phyloP scores from a whole-genome alignment of 805 yeast species.

The Candida coquimbonensis region DNA sequence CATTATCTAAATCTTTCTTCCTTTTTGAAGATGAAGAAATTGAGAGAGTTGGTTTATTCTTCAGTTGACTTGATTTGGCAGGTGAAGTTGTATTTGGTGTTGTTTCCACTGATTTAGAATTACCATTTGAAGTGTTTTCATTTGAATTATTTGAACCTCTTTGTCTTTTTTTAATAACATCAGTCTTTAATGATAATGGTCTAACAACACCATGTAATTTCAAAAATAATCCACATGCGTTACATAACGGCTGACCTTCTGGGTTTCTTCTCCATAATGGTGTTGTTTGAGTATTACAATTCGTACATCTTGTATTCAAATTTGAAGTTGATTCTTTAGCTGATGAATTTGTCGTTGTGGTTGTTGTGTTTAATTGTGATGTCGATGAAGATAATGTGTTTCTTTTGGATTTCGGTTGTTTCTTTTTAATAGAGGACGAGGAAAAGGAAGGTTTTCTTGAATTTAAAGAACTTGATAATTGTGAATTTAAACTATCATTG shows the following conservation, averaged over 20 bases:
- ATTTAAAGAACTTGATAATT: slow-evolving; percentile 12
- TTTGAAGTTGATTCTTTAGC: slow-evolving; percentile 12
- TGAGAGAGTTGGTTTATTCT: background rate
- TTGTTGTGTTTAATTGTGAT: slow-evolving; percentile 16
- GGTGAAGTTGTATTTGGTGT: slow-evolving; percentile 13
- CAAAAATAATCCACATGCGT: slow-evolving; percentile 91
- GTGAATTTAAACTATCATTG: background rate
- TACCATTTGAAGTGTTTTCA: slow-evolving; percentile 11
- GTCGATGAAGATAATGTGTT: slow-evolving; percentile 8
- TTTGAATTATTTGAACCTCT: slow-evolving; percentile 34
- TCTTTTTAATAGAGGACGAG: slow-evolving; percentile 20
- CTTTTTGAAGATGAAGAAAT: background rate
- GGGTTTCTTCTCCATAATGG: slow-evolving; percentile 95
- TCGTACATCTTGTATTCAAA: slow-evolving; percentile 49
- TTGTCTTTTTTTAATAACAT: slow-evolving; percentile 88
- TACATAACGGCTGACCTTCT: slow-evolving; percentile 87
- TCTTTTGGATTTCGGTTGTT: slow-evolving; percentile 12
- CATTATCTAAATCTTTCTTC: background rate
- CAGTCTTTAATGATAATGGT: slow-evolving; percentile 85
- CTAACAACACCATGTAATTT: slow-evolving; percentile 94
- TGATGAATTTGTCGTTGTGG: slow-evolving; percentile 11
- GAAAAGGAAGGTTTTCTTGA: slow-evolving; percentile 14
- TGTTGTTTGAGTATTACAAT: slow-evolving; percentile 87
- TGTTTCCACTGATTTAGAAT: slow-evolving; percentile 5
- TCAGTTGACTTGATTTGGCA: slow-evolving; percentile 6